Base-by-base conservation (phyloP, 2,329 filamentous ascomycete genomes). In the Cladophialophora bantiana region DNA sequence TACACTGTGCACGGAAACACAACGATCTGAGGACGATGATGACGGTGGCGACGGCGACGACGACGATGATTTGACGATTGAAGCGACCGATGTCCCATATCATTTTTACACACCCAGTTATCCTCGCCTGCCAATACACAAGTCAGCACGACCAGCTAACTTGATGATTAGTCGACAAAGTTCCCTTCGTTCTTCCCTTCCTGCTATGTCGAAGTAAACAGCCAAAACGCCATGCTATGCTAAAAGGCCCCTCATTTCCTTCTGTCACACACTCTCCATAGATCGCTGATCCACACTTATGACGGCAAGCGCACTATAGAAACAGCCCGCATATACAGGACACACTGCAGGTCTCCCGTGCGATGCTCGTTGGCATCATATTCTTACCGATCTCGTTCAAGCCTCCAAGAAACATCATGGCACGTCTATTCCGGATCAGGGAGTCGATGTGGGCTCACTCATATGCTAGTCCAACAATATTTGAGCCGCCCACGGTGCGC, bases 201-300 rank as follows among this genome's bases (percentile, higher is more conserved):
- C 45, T 35, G 18, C 42, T 35, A 54, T 59, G 34, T 56, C 48
- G 45, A 12, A 15, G 18, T 57, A 10, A 31, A 12, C 48, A 34
- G 38, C 61, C 48, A 66, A 66, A 70, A 70, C 68, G 68, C 68
- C 68, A 52, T 70, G 68, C 68, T 70, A 70, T 68, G 66, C 63
- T 65, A 67, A 63, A 62, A 38, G 20, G 50, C 35, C 34, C 52
- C 59, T 61, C 34, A 35, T 36, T 55, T 36, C 18, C 18, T 4
- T 50, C 45, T 50, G 45, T 50, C 45, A 50, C 45, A 50, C 45
- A 26, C 45, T 50, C 18, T 35, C 31, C 31, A n/a, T 36, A 12
- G 53, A 55, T 36, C 53, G 7, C 34, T 36, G 15, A 35, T 10
- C 26, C 50, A 13, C 31, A 13, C 31, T 15, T 31, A 20, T 7